Evolutionary conservation across 805 yeast genomes (phyloP), one percentile per base, ranked within the genome.

Genomic region (Blastobotrys chiropterorum): DNA sequence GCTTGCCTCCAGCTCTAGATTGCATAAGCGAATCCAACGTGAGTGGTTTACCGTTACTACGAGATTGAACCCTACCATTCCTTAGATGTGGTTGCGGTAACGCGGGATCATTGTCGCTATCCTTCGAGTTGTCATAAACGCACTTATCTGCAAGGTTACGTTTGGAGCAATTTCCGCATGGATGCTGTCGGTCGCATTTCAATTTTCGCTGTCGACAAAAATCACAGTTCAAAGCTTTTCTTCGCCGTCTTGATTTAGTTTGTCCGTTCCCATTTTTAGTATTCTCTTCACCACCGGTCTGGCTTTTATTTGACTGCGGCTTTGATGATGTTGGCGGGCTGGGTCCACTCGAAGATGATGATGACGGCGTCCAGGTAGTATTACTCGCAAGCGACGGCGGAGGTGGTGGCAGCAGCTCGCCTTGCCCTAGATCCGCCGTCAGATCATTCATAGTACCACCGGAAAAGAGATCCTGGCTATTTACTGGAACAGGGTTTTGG

Each of bases 121-220:
- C 16, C 49, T 46, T 21, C 3, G 22, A 17, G 21, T 38, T 34
- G 34, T 20, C 46, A 46, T 49, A 56, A 38, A 48, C 48, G 46
- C 60, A 57, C 50, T 42, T 26, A 19, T 53, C 47, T 13, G 53
- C 58, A 3, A 38, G 43, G 39, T 61, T 54, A 21, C 63, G 60
- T 53, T 59, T 59, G 39, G 58, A 49, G 51, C 71, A 67, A 43
- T 59, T 64, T 13, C 62, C 56, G 48, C 71, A 67, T 1, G 71
- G 71, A 51, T 60, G 64, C 38, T 61, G 61, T 13, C 68, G 58
- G 46, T 66, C 67, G 49, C 71, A 67, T 44, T 63, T 65, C 15
- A 67, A 61, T 53, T 67, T 67, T 20, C 70, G 55, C 45, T 58
- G 59, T 3, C 69, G 62, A 50, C 71, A 67, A 39, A 60, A 62